phyloP scores from a whole-genome alignment of 208 protist species.

The Borovskyia barvae region DNA sequence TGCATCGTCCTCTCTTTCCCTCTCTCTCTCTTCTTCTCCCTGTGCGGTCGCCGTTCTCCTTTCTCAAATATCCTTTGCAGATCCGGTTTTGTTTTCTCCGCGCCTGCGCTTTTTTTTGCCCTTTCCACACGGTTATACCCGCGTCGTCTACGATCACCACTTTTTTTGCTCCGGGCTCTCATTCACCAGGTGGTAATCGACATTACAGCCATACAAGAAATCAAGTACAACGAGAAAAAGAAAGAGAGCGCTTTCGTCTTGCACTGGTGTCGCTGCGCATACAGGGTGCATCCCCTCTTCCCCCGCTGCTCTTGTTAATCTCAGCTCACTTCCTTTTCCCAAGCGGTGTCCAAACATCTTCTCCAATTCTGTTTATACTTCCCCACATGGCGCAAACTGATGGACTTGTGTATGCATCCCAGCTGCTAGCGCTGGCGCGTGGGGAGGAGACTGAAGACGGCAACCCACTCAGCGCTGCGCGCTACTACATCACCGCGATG shows the following conservation, averaged over 20 bases:
- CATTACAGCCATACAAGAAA: no score
- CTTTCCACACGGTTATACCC: neutral
- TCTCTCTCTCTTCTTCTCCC: conserved; percentile 8
- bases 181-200: no score
- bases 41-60: neutral
- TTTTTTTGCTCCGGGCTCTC: no score
- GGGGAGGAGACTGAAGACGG: conserved; percentile 67
- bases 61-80: no score
- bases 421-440: conserved; percentile 59
- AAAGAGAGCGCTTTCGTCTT: no score
- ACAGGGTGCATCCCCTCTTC: no score
- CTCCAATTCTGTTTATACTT: neutral
- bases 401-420: conserved; percentile 30
- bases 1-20: neutral
- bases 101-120: neutral
- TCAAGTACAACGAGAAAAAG: no score
- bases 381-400: conserved; percentile 4
- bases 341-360: neutral
- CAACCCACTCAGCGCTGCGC: conserved; percentile 66
- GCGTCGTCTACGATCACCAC: neutral
- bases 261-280: no score
- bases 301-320: no score
- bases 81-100: no score
- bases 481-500: conserved; percentile 75
- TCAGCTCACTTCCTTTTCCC: no score